Percentiles rank a stretch among this genome's conserved stretches.
These are phyloP conservation scores for Geotrichum europaeum DNA, from an alignment of 1,139 yeast species.

Conservation along the genomic window DNA sequence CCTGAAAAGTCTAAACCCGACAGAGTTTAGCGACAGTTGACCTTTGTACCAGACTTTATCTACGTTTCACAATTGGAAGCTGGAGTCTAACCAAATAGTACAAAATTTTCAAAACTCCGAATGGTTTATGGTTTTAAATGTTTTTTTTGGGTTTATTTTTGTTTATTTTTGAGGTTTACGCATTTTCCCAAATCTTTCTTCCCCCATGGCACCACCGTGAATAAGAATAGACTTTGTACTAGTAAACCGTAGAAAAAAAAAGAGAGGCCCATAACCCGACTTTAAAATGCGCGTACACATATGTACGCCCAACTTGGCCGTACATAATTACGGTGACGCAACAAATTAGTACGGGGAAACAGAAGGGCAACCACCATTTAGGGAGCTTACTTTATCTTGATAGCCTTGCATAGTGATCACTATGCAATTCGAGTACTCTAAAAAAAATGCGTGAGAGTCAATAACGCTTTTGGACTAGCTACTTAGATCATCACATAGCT, in stretches of 20 bases:
- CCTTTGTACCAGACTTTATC: not conserved
- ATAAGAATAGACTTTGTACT: not conserved
- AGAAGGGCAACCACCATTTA: not conserved
- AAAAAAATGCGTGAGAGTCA: not conserved
- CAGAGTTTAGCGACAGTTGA: not conserved
- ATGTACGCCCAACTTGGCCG: not conserved
- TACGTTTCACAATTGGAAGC: not conserved
- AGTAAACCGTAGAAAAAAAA: not conserved
- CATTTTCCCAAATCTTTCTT: not conserved
- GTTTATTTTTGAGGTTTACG: not conserved
- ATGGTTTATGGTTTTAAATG: not conserved
- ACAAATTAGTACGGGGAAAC: not conserved
- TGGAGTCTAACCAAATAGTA: not conserved
- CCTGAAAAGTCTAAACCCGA: not conserved
- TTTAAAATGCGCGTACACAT: not conserved
- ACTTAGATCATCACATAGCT: too few species aligned
- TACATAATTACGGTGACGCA: not conserved
- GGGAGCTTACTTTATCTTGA: not conserved
- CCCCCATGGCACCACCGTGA: not conserved
- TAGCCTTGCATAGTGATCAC: not conserved
- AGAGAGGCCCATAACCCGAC: not conserved
- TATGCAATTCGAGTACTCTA: not conserved
- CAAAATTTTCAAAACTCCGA: not conserved
- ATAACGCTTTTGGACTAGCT: too few species aligned
- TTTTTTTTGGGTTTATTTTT: too few species aligned